Evolutionary conservation across 2,329 filamentous ascomycete species (phyloP), one percentile per base, ranked within the genome.

Genomic region (Cordyceps farinosa): DNA sequence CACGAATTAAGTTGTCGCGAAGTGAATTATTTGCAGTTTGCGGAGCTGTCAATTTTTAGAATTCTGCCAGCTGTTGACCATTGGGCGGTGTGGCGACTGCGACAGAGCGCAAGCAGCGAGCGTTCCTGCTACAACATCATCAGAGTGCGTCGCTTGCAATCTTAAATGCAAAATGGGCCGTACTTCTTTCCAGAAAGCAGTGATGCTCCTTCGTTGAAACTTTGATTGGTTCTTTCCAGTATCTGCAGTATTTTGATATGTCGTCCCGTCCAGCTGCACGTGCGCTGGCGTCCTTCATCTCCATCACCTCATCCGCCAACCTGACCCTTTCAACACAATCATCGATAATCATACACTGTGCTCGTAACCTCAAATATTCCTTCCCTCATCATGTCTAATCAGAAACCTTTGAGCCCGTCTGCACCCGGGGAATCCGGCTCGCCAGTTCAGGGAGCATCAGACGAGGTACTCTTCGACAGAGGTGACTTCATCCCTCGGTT

Each of bases 61-160:
- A 64, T 65, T 65, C 64, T 65, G 64, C 64, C 64, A 27, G 11
- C 22, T 11, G 5, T 59, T 15, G 36, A 32, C 13, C 22, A 36
- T 38, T 38, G 29, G 64, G 64, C 64, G 64, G 64, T 65, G 64
- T 60, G 22, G 53, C 10, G n/a, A 42, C 36, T 30, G 10, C 3
- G 34, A 10, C 36, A 30, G 11, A 22, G 27, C 52, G 22, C 36
- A 30, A 42, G 13, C n/a, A 9, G 7, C 30, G 4, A 38, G 52
- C 27, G 52, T 32, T 45, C 54, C 42, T 57, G 38, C 54, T 32
- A 32, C 8, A 52, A 51, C 48, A 51, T 13, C 29, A n/a, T 17
- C 8, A 10, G 13, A 47, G 6, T 47, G 44, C n/a, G 10, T 22
- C 5, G 5, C n/a, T 6, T 47, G 44, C 44, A 47, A 47, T 22